phyloP scores from a whole-genome alignment of 495 filamentous ascomycete species.

The Hypoxylon rickii region DNA sequence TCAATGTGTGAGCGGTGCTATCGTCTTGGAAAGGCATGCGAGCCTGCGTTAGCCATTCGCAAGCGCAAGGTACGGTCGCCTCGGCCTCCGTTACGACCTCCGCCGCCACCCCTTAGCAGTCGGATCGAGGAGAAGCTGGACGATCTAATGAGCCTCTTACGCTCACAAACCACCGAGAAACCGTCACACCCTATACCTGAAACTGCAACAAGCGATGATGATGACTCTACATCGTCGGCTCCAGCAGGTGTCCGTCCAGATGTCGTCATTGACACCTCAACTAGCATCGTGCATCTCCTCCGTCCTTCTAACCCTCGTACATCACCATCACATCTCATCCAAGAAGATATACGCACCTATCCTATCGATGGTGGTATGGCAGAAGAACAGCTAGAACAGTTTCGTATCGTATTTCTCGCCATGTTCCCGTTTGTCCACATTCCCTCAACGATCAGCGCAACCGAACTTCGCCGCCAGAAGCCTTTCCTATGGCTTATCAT shows the following conservation, averaged over 20 bases:
- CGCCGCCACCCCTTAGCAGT: neutral
- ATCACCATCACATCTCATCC: conserved; percentile 7
- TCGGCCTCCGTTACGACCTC: conserved; percentile 5
- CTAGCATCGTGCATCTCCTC: conserved; percentile 22
- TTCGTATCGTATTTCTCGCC: conserved; percentile 27
- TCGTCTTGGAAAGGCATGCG: conserved; percentile 33
- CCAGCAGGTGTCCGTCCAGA: conserved; percentile 12
- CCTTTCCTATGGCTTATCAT: conserved; percentile 38
- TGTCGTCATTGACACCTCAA: conserved; percentile 23
- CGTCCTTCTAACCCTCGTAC: conserved; percentile 8
- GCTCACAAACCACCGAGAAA: conserved; percentile 10
- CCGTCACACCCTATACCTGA: conserved; percentile 11
- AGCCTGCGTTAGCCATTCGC: conserved; percentile 23
- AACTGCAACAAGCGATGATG: neutral
- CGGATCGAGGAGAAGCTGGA: conserved; percentile 37
- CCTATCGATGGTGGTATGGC: conserved; percentile 6
- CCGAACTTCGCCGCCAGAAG: conserved; percentile 30
- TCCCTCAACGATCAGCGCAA: conserved; percentile 22
- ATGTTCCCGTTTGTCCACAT: conserved; percentile 33
- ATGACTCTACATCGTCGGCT: conserved; percentile 6
- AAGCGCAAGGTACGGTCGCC: conserved; percentile 28
- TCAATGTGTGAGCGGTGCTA: conserved; percentile 32
- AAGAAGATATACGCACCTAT: conserved; percentile 9
- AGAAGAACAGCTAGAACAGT: conserved; percentile 32
- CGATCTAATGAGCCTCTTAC: conserved; percentile 31